Evolutionary conservation across 1,284 basidiomycete species (phyloP), one percentile per base, ranked within the genome.

Genomic region (Kwoniella shivajii): DNA sequence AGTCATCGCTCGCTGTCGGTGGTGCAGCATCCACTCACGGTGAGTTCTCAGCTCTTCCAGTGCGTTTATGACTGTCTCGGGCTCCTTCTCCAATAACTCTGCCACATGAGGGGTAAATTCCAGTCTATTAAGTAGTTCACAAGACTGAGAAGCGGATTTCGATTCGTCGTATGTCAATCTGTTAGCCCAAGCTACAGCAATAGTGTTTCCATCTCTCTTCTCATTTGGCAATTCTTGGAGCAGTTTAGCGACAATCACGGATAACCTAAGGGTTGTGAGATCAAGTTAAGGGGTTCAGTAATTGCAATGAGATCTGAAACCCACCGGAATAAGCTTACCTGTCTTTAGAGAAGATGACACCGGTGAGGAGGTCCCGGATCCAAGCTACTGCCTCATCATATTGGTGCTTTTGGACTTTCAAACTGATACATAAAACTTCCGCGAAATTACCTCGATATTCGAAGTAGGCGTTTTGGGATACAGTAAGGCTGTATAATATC

Each of bases 211-310:
- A 68, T 92, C 89, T 43, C 96, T 84, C 82, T 98, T 99, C 72
- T 91, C 82, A 69, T 93, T 88, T 0, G 96, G 96, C n/a, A 99
- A 81, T 26, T 87, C 87, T 75, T 98, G 95, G 39, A 89, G 85
- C 49, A 92, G 85, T 79, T 98, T 98, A 24, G 92, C 90, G 38
- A 91, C 82, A 39, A 86, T 87, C 39, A 99, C 87, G 68, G 88
- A 86, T 33, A 99, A 80, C 50, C 92, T 92, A 64, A 33, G 3
- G 6, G 11, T 20, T 1, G 20, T 39, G 27, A 6, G n/a, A 42
- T 64, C 64, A 63, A 37, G 31, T 22, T 2, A 7, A 20, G 26
- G 5, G n/a, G n/a, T n/a, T n/a, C 4, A 7, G n/a, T 24, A 20
- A 37, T 24, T 18, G 6, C 4, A 34, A 18, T 24, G 14, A 2